A percentile compares a stretch with the other conserved stretches of the same genome.
phyloP scores from a whole-genome alignment of 2,329 filamentous ascomycete species.

The Colletotrichum falcatum region DNA sequence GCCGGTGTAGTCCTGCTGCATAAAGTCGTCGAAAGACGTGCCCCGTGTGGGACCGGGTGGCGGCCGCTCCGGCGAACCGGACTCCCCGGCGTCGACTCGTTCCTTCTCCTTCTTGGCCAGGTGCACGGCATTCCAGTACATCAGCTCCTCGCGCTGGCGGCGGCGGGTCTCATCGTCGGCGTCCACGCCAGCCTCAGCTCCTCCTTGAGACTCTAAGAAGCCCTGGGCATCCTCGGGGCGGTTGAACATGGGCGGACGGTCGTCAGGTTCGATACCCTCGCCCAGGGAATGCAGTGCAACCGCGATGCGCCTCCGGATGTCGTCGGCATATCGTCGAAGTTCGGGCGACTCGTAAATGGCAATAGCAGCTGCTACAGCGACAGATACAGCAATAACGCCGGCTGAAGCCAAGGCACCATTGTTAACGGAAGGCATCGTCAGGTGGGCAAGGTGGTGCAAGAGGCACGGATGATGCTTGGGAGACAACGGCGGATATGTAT shows the following conservation, averaged over 20 bases:
- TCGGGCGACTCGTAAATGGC: conserved; percentile 75
- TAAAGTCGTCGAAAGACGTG: conserved; percentile 70
- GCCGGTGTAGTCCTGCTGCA: conserved; percentile 62
- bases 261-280: conserved; percentile 63
- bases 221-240: conserved; percentile 75
- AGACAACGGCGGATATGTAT: neutral
- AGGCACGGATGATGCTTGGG: conserved; percentile 20
- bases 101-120: conserved; percentile 60
- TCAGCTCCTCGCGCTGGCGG: conserved; percentile 72
- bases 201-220: conserved; percentile 66
- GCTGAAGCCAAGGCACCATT: conserved; percentile 66
- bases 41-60: conserved; percentile 45
- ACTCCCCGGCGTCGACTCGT: conserved; percentile 42
- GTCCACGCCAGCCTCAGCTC: conserved; percentile 63
- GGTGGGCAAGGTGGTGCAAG: conserved; percentile 9
- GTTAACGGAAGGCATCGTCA: conserved; percentile 65
- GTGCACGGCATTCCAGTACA: conserved; percentile 73
- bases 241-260: conserved; percentile 69
- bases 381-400: conserved; percentile 68
- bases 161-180: conserved; percentile 72
- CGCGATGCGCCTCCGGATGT: conserved; percentile 71
- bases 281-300: conserved; percentile 70
- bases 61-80: conserved; percentile 36
- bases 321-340: conserved; percentile 70
- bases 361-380: conserved; percentile 68